Percentiles rank a stretch among this genome's conserved stretches.
These are phyloP conservation scores for Musa troglodytarum DNA, from an alignment of 176 grass and related monocot species.

Conservation along the genomic window DNA sequence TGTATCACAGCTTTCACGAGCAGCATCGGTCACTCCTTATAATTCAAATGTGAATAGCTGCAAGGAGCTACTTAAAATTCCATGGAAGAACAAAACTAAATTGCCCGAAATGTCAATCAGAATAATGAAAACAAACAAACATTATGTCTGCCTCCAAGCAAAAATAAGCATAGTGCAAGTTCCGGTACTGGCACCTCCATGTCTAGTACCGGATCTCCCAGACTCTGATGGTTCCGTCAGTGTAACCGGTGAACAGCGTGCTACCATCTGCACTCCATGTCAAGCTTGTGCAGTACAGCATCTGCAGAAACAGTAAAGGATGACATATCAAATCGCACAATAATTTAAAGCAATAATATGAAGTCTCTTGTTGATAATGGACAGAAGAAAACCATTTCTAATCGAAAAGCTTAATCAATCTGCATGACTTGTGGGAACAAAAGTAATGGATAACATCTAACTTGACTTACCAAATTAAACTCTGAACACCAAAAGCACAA, in stretches of 20 bases:
- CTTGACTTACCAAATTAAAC: not conserved
- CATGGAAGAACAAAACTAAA: not conserved
- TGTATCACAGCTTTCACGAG: too few relatives aligned
- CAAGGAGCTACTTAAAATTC: too few relatives aligned
- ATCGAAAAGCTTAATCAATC: not conserved
- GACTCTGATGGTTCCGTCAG: not conserved
- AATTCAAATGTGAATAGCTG: too few relatives aligned
- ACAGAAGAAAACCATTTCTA: not conserved
- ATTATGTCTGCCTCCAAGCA: not conserved
- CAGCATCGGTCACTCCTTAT: too few relatives aligned
- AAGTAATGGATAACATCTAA: not conserved
- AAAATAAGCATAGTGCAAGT: not conserved
- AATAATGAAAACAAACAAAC: not conserved
- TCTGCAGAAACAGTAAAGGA: not conserved
- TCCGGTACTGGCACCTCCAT: not conserved
- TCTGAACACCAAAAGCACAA: not conserved
- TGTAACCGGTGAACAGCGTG: not conserved
- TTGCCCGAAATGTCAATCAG: not conserved
- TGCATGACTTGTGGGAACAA: not conserved
- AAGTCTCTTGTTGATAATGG: not conserved
- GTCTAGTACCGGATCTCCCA: not conserved
- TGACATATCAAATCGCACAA: not conserved
- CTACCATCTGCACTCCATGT: not conserved
- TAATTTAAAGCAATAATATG: too few relatives aligned
- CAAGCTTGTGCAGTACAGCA: not conserved